A percentile compares a stretch with the other conserved stretches of the same genome.
phyloP scores from a whole-genome alignment of 2,329 filamentous ascomycete genomes.

The Aspergillus alliaceus region DNA sequence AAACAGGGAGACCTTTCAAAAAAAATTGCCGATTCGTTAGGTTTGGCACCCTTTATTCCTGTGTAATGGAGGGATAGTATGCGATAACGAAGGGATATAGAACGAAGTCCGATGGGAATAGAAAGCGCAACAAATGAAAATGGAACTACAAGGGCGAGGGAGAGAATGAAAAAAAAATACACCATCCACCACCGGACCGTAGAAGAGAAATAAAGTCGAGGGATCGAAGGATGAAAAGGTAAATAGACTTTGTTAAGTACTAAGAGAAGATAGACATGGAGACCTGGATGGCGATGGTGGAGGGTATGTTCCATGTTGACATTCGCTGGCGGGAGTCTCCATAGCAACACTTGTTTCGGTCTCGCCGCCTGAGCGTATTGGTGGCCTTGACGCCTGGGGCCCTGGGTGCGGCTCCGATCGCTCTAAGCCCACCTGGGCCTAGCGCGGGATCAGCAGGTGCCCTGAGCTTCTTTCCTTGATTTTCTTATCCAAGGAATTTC shows the following conservation, averaged over 20 bases:
- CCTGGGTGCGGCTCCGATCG: constrained; percentile 11
- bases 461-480: constrained; percentile 9
- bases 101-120: background rate
- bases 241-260: constrained; percentile 5
- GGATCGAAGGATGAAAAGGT: constrained; percentile 11
- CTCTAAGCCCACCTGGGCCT: constrained; percentile 10
- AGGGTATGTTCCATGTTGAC: constrained; percentile 25
- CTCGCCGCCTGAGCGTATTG: constrained; percentile 11
- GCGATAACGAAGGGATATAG: constrained; percentile 24
- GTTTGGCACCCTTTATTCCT: constrained; percentile 10
- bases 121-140: constrained; percentile 8
- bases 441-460: constrained; percentile 13
- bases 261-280: constrained; percentile 1
- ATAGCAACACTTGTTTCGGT: constrained; percentile 26
- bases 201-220: constrained; percentile 15
- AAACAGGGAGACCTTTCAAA: no score
- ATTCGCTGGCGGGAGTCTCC: constrained; percentile 32
- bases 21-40: constrained; percentile 16
- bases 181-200: constrained; percentile 12
- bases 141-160: constrained; percentile 10
- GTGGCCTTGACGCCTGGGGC: constrained; percentile 12
- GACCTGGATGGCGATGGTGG: constrained; percentile 18
- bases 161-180: constrained; percentile 13
- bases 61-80: constrained; percentile 13
- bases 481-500: constrained; percentile 4